A percentile compares a stretch with the other conserved stretches of the same genome.
These are phyloP conservation scores for Spathaspora girioi DNA, from an alignment of 805 yeast genomes.

Conservation along the genomic window DNA sequence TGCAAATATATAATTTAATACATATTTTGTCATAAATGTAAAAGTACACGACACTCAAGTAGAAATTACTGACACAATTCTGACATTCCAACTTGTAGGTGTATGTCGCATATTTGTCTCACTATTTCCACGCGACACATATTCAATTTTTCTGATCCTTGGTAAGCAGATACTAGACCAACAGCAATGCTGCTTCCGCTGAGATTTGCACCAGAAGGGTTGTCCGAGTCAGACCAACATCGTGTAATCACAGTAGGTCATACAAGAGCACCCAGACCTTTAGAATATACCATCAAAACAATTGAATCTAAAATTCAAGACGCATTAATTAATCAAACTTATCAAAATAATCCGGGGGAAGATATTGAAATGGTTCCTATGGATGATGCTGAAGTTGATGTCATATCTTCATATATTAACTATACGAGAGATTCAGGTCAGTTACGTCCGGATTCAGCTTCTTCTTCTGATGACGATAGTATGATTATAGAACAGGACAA, in stretches of 20 bases:
- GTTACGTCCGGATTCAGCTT: not conserved
- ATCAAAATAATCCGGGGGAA: constrained; percentile 7
- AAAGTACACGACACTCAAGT: no score
- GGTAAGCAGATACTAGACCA: no score
- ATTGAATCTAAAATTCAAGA: constrained; percentile 24
- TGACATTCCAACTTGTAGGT: no score
- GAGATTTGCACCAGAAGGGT: constrained; percentile 31
- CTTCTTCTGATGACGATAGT: constrained; percentile 12
- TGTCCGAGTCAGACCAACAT: constrained; percentile 19
- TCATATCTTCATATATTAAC: constrained; percentile 39
- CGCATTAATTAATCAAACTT: constrained; percentile 11
- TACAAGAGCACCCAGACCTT: constrained; percentile 12
- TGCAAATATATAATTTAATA: no score
- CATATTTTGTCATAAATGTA: no score
- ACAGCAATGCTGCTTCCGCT: not conserved
- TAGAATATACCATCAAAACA: constrained; percentile 17
- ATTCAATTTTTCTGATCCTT: no score
- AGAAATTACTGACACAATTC: no score
- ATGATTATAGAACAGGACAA: constrained; percentile 11
- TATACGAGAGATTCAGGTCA: constrained; percentile 9
- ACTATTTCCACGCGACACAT: no score
- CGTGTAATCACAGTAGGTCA: constrained; percentile 23
- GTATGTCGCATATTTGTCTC: no score
- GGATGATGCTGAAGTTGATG: constrained; percentile 42
- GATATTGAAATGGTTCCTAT: constrained; percentile 49